Conservation (phyloP, 352 stramenopile species). For the Phytophthora pistaciae region DNA sequence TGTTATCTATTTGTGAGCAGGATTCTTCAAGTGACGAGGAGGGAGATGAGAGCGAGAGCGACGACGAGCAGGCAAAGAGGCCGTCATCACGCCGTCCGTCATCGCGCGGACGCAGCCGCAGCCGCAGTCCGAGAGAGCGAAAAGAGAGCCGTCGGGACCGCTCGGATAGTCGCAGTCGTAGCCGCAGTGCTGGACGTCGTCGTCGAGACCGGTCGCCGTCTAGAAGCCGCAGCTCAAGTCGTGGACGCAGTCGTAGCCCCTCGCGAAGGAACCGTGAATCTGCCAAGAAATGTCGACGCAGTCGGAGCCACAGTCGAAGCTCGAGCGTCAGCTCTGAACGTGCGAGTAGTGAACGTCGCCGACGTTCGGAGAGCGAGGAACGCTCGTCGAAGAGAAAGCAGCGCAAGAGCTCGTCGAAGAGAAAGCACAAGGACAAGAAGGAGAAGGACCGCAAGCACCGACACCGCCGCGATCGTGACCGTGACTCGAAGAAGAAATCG, state of each 20-base stretch:
- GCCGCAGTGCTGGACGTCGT: constrained; percentile 20
- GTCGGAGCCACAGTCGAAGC: constrained; percentile 29
- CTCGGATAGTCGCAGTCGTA: constrained; percentile 20
- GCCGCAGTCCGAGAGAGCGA: constrained; percentile 29
- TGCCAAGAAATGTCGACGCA: constrained; percentile 26
- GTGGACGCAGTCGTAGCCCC: constrained; percentile 21
- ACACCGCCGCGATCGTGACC: constrained; percentile 24
- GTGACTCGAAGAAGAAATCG: constrained; percentile 31
- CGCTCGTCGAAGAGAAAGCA: constrained; percentile 49
- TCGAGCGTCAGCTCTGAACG: constrained; percentile 26
- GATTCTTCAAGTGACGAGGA: constrained; percentile 65
- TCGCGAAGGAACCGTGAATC: constrained; percentile 11
- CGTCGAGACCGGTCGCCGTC: constrained; percentile 24
- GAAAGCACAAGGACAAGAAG: constrained; percentile 58
- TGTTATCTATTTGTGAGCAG: constrained; percentile 12
- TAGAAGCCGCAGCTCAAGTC: constrained; percentile 34
- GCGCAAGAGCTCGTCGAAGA: constrained; percentile 39
- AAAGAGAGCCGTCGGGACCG: constrained; percentile 19
- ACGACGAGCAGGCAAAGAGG: constrained; percentile 28
- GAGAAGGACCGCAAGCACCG: constrained; percentile 54
- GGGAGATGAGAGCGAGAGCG: constrained; percentile 41
- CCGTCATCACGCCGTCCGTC: constrained; percentile 24
- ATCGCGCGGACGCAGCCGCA: constrained; percentile 41
- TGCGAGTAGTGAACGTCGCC: constrained; percentile 16
- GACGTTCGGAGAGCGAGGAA: constrained; percentile 28